Evolutionary conservation across 2,329 filamentous ascomycete species (phyloP), one percentile per base, ranked within the genome.

Genomic region (Tolypocladium cylindrosporum): DNA sequence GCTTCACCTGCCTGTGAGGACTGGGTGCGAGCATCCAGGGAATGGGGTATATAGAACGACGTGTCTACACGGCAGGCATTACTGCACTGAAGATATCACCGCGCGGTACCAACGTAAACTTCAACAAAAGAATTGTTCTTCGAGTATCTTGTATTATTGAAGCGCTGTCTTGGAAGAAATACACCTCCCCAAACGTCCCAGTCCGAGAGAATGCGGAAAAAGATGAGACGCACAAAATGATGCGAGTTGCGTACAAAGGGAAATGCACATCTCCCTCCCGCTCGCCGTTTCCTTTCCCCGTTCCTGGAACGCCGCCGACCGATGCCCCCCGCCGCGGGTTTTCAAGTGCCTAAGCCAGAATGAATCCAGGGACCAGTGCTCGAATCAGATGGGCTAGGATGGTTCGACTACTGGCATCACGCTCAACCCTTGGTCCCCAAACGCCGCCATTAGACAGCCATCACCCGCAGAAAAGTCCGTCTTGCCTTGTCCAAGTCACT

Each of bases 1-100:
- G 84, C 68, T 84, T 87, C 63, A 75, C 73, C 11, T 86, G 83
- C 64, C 71, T 82, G 59, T 59, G 34, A 57, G 13, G 2, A 36
- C 27, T 19, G 39, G 21, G 21, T 10, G 21, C 8, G 3, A 14
- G 19, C 8, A 11, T 52, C 41, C 10, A 4, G 40, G 11, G 19
- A 21, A 42, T 1, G 19, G 41, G n/a, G 40, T 10, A 42, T 9
- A 10, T 42, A 42, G 19, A 31, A 31, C 27, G 27, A 6, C 27
- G 6, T 31, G 4, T 27, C 4, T 27, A 5, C 13, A 21, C 21
- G 8, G 10, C 14, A 13, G 42, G 1, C 42, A 45, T 27, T 27
- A 24, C 21, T 41, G 19, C 21, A 4, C 4, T 13, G 42, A 14
- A 45, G 1, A 45, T 21, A 21, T 1, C 8, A 42, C 19, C 24